These are phyloP conservation scores for Cucumis sativus DNA, from an alignment of 306 rosid genomes.

Conservation along the genomic window Cucumber_9930_V3 NC_026657.2:35594501-35595000, in stretches of 20 bases:
- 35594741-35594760: background rate
- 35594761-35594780: too few relatives aligned
- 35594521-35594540: too few relatives aligned
- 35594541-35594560: too few relatives aligned
- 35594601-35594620: background rate
- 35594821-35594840: background rate
- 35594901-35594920: background rate
- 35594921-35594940: constrained; percentile 1
- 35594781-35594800: background rate
- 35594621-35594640: background rate
- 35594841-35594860: background rate
- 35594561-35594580: too few relatives aligned
- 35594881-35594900: background rate
- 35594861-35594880: background rate
- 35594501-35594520: too few relatives aligned
- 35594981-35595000: background rate
- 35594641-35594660: background rate
- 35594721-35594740: background rate
- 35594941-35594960: background rate
- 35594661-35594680: background rate
- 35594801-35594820: background rate
- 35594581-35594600: background rate
- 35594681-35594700: background rate
- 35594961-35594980: background rate
- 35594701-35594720: background rate